Base-by-base conservation (phyloP, 805 yeast genomes). In the Metschnikowia matae region DNA sequence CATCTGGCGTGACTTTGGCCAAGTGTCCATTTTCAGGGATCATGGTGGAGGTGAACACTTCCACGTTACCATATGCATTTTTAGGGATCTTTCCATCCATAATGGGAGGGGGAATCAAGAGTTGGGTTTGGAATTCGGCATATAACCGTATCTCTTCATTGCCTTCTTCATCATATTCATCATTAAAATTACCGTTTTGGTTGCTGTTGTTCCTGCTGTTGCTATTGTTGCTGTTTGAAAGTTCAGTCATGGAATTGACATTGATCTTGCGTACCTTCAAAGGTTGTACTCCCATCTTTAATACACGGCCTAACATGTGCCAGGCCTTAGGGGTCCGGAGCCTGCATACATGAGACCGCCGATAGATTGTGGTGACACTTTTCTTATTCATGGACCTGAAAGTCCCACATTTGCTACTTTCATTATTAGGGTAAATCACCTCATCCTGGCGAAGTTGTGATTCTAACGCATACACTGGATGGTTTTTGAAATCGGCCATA, bases 401-500 rank as follows among this genome's bases (percentile, higher is more conserved):
- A 31, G 83, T 82, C 0, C 98, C 99, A 59, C 95, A 85, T 51
- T 65, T 65, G 47, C 71, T 66, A 7, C 65, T 45, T 20, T 82
- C 80, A 37, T 77, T 83, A 58, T 75, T 80, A 0, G 91, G 89
- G 48, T 77, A 75, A 4, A 92, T 65, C 4, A 90, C 75, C 62
- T 94, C 96, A 62, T 84, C 86, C 46, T 79, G 77, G 44, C 78
- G 77, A 33, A 94, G 63, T 55, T 90, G 95, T 3, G 82, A 75
- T 63, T 88, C 96, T 13, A 94, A 64, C 0, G 86, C 94, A 65
- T 85, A 94, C 13, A 83, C 67, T 0, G 99, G 99, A 66, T 94
- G 99, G 46, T 84, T 84, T 46, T 83, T 84, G 64, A 91, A 88
- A 57, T 90, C 97, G 46, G 83, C 85, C 23, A 89, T 70, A 59